Percentiles rank a stretch among this genome's conserved stretches.
These are phyloP conservation scores for Sporothrix luriei DNA, from an alignment of 2,329 filamentous ascomycete species.

Conservation along the genomic window DNA sequence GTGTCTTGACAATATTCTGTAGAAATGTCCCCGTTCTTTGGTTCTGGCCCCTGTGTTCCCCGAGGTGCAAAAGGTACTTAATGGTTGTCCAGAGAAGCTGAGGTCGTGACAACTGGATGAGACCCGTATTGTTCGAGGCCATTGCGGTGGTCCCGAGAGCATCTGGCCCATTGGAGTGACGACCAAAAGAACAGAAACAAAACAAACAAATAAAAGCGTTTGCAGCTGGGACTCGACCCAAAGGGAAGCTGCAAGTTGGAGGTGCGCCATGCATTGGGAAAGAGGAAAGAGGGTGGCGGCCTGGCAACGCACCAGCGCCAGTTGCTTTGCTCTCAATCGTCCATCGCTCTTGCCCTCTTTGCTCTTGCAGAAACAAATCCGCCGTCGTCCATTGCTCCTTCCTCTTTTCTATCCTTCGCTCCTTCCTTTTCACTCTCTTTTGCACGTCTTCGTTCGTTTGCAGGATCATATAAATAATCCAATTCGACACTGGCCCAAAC, in stretches of 20 bases:
- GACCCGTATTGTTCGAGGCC: not conserved
- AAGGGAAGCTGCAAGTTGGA: not conserved
- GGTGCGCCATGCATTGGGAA: conserved; percentile 1
- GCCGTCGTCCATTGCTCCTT: conserved; percentile 13
- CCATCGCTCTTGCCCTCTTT: conserved; percentile 18
- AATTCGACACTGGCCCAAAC: not conserved
- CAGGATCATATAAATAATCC: not conserved
- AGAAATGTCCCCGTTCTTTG: not conserved
- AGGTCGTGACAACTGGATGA: not conserved
- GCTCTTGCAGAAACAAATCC: not conserved
- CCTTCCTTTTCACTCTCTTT: not conserved
- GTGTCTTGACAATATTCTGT: conserved; percentile 4
- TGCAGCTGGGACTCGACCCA: no score
- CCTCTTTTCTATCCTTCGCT: not conserved
- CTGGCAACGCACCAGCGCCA: conserved; percentile 20
- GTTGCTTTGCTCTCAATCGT: conserved; percentile 21
- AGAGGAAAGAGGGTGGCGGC: conserved; percentile 1
- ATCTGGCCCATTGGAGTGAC: conserved; percentile 5
- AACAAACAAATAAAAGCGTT: no score
- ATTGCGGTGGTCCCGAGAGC: conserved; percentile 12
- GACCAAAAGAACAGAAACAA: not conserved
- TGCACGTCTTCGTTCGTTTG: not conserved
- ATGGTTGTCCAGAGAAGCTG: not conserved
- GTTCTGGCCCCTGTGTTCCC: conserved; percentile 5
- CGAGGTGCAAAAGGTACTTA: conserved; percentile 9